A percentile compares a stretch with the other conserved stretches of the same genome.
phyloP scores from a whole-genome alignment of 177 flowering plant species.

The Vitis hybrid region DNA sequence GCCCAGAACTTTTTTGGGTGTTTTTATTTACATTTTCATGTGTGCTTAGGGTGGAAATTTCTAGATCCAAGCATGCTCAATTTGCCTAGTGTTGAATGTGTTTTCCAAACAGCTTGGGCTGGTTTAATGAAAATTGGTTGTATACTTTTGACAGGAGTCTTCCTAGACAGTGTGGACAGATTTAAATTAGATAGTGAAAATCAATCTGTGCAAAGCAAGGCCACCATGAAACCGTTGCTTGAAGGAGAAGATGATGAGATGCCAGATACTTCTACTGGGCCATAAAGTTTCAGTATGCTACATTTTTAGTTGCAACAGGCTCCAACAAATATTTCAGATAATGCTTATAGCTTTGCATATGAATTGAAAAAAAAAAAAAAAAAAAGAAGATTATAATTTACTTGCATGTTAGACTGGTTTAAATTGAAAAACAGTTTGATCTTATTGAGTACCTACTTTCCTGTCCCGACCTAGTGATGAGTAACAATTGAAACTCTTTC shows the following conservation, averaged over 20 bases:
- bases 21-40: no score
- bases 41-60: background rate
- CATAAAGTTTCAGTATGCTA: slow-evolving; percentile 2
- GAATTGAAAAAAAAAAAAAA: no score
- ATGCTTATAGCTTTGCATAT: background rate
- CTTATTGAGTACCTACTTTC: no score
- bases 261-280: background rate
- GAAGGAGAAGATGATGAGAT: slow-evolving; percentile 15
- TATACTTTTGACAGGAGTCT: slow-evolving; percentile 24
- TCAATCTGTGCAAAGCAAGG: slow-evolving; percentile 5
- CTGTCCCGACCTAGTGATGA: no score
- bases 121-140: background rate
- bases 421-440: background rate
- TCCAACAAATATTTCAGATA: slow-evolving; percentile 1
- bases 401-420: background rate
- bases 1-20: no score
- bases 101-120: background rate
- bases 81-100: background rate
- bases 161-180: slow-evolving; percentile 28
- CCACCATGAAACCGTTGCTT: slow-evolving; percentile 33
- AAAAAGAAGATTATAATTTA: background rate
- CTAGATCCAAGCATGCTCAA: background rate
- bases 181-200: slow-evolving; percentile 21
- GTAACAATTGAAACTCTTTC: no score
- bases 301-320: background rate